Base-by-base conservation (phyloP, 192 early-diverging fungal genomes). In the Backusella tarrabulga region DNA sequence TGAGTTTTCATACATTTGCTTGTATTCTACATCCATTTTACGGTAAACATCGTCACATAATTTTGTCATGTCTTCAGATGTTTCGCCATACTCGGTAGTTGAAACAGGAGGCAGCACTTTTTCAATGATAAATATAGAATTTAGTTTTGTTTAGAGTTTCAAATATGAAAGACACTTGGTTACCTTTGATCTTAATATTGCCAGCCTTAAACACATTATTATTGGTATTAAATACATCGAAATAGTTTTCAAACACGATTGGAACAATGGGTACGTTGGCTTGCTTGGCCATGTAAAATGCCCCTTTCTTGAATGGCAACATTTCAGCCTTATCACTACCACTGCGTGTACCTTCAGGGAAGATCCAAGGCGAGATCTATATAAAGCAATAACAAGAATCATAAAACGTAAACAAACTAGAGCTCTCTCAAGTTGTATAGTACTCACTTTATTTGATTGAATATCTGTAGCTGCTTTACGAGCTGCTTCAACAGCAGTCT, bases 231-330 rank as follows among this genome's bases (percentile, higher is more conserved):
- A 89, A 91, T 36, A 89, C 76, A 34, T 90, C 77, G 41, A 81
- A 80, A 80, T 90, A 88, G 50, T 92, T 92, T 21, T 91, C 90
- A 66, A 93, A 85, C 14, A 97, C 94, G 54, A 98, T 86, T n/a
- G 96, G 96, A 38, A 97, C 88, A 74, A 98, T 91, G 17, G 97
- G 97, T 2, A 94, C 89, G 21, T 86, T 85, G 1, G 92, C 90
- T 82, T 94, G 94, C 72, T 94, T 92, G 7, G 97, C 96, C 76
- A 97, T 79, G 68, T 97, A 95, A 84, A 98, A 98, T 14, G 95
- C 96, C 14, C 97, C 97, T 87, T 97, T 98, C 84, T 98, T 98
- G 84, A 98, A 97, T 14, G 93, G 94, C 52, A 97, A 83, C 68
- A 98, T 75, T 68, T 92, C 76, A 50, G 91, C 87, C 29, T 88